Percentiles rank a stretch among this genome's conserved stretches.
Conservation (phyloP, 2,329 filamentous ascomycete species). For the Cyclaneusma minus region DNA sequence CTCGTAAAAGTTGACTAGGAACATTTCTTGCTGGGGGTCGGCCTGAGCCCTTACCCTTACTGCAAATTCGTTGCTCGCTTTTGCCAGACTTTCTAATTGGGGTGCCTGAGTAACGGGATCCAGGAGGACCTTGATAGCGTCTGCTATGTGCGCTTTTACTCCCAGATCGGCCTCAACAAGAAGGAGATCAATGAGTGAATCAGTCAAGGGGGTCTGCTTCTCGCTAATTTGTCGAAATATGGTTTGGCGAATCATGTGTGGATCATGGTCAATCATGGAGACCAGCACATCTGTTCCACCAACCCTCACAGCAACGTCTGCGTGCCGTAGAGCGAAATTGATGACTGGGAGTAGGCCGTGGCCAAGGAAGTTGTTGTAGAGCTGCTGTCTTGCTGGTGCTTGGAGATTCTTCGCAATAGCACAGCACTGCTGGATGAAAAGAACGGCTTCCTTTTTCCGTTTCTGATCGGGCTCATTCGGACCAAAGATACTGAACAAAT, state of each 20-base stretch:
- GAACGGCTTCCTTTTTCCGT: constrained; percentile 82
- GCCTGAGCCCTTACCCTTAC: constrained; percentile 41
- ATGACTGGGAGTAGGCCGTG: constrained; percentile 83
- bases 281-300: constrained; percentile 90
- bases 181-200: constrained; percentile 82
- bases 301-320: constrained; percentile 71
- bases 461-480: constrained; percentile 45
- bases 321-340: constrained; percentile 76
- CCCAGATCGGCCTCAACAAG: constrained; percentile 85
- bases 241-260: constrained; percentile 82
- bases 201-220: constrained; percentile 71
- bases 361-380: constrained; percentile 82
- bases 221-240: constrained; percentile 87
- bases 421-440: constrained; percentile 95
- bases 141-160: constrained; percentile 88
- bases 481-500: constrained; percentile 77
- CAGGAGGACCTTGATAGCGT: constrained; percentile 85
- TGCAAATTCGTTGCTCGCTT: constrained; percentile 53
- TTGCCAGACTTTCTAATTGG: constrained; percentile 43
- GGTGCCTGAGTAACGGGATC: constrained; percentile 50
- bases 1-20: constrained; percentile 82
- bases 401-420: constrained; percentile 90
- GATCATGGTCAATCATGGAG: constrained; percentile 89
- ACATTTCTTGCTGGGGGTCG: constrained; percentile 68
- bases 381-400: constrained; percentile 58